These are phyloP conservation scores for Didymella exigua DNA, from an alignment of 2,329 filamentous ascomycete genomes.

Conservation along the genomic window DNA sequence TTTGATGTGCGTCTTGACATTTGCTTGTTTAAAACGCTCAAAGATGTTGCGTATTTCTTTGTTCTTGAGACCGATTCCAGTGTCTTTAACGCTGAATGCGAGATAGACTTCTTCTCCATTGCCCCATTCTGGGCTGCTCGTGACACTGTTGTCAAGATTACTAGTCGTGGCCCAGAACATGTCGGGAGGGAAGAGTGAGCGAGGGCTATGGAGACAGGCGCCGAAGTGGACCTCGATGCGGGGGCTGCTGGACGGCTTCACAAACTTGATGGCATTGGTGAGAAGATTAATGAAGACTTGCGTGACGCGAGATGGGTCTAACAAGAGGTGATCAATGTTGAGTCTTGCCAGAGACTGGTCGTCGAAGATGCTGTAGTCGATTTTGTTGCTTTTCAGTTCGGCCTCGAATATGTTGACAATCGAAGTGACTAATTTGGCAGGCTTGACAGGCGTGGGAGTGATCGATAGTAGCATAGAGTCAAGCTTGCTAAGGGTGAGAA, in stretches of 20 bases:
- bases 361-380: conserved; percentile 37
- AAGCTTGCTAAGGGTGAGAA: conserved; percentile 54
- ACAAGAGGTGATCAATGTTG: conserved; percentile 46
- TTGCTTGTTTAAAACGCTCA: conserved; percentile 45
- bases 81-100: conserved; percentile 48
- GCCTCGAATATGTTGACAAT: conserved; percentile 48
- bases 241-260: conserved; percentile 43
- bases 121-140: conserved; percentile 43
- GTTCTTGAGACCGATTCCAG: conserved; percentile 49
- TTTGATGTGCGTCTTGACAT: conserved; percentile 46
- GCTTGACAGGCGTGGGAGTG: conserved; percentile 49
- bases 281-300: conserved; percentile 84
- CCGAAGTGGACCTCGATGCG: conserved; percentile 49
- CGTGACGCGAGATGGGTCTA: conserved; percentile 52
- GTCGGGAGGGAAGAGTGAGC: conserved; percentile 30
- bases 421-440: conserved; percentile 44
- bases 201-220: conserved; percentile 34
- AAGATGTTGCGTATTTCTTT: conserved; percentile 50
- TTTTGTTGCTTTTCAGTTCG: conserved; percentile 44
- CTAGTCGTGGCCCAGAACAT: conserved; percentile 42
- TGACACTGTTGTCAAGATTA: conserved; percentile 30
- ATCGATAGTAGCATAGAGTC: conserved; percentile 53
- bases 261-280: conserved; percentile 58
- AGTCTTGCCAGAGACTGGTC: conserved; percentile 47
- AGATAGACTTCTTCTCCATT: conserved; percentile 49